Evolutionary conservation across 1,139 yeast genomes (phyloP).

Genomic region (Kluyveromyces sp.): DNA sequence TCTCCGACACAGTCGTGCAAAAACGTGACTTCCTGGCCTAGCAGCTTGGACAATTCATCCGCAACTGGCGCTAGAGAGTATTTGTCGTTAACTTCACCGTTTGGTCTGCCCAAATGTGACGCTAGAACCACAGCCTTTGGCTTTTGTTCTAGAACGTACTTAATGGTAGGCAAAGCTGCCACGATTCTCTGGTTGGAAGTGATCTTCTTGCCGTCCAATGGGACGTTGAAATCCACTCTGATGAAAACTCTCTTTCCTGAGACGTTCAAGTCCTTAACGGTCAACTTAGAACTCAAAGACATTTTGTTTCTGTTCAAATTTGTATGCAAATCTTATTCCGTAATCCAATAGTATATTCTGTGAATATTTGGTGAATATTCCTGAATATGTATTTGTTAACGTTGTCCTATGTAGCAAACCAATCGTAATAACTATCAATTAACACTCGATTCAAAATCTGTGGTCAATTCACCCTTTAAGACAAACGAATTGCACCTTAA

Average conservation of each 20-base stretch:
- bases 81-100: constrained; percentile 76
- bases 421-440: no score
- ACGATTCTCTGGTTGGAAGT: constrained; percentile 98
- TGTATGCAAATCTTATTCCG: no score
- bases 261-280: constrained; percentile 83
- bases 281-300: constrained; percentile 88
- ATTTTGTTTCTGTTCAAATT: constrained; percentile 37
- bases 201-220: constrained; percentile 89
- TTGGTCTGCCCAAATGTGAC: constrained; percentile 96
- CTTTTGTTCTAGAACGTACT: constrained; percentile 81
- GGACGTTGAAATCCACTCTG: constrained; percentile 97
- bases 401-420: no score
- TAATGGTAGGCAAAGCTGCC: constrained; percentile 94
- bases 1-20: constrained; percentile 82
- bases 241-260: constrained; percentile 88
- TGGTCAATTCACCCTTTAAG: no score
- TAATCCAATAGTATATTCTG: no score
- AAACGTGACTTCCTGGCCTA: constrained; percentile 66
- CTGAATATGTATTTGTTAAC: no score
- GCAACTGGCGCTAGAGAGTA: constrained; percentile 91
- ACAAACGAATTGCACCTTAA: no score
- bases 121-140: constrained; percentile 89
- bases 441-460: no score
- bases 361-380: no score
- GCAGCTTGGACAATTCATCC: constrained; percentile 68